These are phyloP conservation scores for Fusarium neocosmosporiellum DNA, from an alignment of 2,329 filamentous ascomycete genomes.

Conservation along the genomic window DNA sequence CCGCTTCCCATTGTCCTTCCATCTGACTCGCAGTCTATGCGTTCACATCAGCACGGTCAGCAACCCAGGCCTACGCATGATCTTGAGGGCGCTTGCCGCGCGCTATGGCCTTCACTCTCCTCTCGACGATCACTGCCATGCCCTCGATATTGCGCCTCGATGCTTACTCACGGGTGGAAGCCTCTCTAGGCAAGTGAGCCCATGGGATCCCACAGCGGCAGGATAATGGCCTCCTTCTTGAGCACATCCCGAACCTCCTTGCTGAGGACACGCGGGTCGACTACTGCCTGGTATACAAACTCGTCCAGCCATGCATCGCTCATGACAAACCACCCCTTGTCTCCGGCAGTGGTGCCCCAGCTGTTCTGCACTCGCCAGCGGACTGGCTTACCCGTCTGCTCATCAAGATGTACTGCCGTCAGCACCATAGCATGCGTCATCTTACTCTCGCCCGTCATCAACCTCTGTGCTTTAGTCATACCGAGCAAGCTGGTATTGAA, in stretches of 20 bases:
- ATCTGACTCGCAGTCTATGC: slow-evolving; percentile 2
- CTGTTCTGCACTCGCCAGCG: slow-evolving; percentile 91
- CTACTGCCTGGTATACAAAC: slow-evolving; percentile 88
- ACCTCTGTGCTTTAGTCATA: slow-evolving; percentile 79
- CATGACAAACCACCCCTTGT: slow-evolving; percentile 92
- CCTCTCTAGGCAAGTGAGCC: slow-evolving; percentile 70
- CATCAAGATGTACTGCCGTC: slow-evolving; percentile 83
- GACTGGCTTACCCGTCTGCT: slow-evolving; percentile 69
- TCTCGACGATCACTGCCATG: background rate
- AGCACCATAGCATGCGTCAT: slow-evolving; percentile 97
- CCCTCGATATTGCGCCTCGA: background rate
- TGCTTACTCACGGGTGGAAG: background rate
- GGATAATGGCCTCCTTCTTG: slow-evolving; percentile 74
- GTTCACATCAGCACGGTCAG: background rate
- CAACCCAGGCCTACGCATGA: background rate
- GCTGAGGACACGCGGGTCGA: slow-evolving; percentile 76
- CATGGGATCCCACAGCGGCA: slow-evolving; percentile 86
- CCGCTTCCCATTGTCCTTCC: background rate
- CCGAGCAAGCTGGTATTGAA: slow-evolving; percentile 80
- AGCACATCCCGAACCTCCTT: slow-evolving; percentile 77
- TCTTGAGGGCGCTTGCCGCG: background rate
- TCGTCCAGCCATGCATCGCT: slow-evolving; percentile 82
- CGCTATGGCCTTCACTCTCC: background rate
- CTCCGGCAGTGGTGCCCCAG: slow-evolving; percentile 78
- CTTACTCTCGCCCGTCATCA: slow-evolving; percentile 78